Evolutionary conservation across 768 basidiomycete species (phyloP).

Genomic region (Suillus americanus): DNA sequence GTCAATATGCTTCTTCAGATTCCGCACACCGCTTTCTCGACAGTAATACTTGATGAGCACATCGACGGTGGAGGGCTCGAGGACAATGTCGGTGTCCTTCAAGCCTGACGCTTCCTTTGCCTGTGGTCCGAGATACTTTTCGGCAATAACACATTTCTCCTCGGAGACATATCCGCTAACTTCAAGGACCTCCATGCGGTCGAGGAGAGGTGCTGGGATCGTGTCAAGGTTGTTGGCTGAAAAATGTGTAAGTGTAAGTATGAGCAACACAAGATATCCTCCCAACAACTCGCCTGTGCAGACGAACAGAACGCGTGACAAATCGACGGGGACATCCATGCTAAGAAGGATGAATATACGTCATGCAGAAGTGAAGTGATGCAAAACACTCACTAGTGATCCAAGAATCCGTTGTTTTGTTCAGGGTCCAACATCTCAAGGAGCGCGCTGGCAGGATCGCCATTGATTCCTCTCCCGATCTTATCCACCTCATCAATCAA

Average conservation of each 20-base stretch:
- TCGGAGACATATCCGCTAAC: slow-evolving; percentile 94
- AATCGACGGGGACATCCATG: slow-evolving; percentile 95
- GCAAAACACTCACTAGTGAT: slow-evolving; percentile 78
- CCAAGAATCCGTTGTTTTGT: slow-evolving; percentile 91
- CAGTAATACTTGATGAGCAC: slow-evolving; percentile 95
- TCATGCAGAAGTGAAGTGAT: not conserved
- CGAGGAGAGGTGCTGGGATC: slow-evolving; percentile 89
- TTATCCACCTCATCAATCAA: slow-evolving; percentile 97
- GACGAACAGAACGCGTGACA: slow-evolving; percentile 95
- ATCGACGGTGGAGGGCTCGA: slow-evolving; percentile 79
- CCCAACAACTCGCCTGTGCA: slow-evolving; percentile 63
- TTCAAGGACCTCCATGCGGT: slow-evolving; percentile 96
- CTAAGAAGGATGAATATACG: slow-evolving; percentile 35
- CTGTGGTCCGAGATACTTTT: slow-evolving; percentile 87
- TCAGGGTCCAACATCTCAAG: slow-evolving; percentile 94
- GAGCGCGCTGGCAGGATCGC: slow-evolving; percentile 88
- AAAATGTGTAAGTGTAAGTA: slow-evolving; percentile 12
- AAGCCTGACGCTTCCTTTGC: slow-evolving; percentile 90
- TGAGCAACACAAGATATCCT: slow-evolving; percentile 5
- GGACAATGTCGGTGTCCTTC: slow-evolving; percentile 75
- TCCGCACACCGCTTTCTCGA: slow-evolving; percentile 94
- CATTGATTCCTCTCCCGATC: slow-evolving; percentile 88
- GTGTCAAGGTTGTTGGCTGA: slow-evolving; percentile 90
- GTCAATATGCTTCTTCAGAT: slow-evolving; percentile 97
- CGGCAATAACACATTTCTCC: slow-evolving; percentile 87